Evolutionary conservation across 1,284 basidiomycete species (phyloP).

Genomic region (Ganoderma meredithae): DNA sequence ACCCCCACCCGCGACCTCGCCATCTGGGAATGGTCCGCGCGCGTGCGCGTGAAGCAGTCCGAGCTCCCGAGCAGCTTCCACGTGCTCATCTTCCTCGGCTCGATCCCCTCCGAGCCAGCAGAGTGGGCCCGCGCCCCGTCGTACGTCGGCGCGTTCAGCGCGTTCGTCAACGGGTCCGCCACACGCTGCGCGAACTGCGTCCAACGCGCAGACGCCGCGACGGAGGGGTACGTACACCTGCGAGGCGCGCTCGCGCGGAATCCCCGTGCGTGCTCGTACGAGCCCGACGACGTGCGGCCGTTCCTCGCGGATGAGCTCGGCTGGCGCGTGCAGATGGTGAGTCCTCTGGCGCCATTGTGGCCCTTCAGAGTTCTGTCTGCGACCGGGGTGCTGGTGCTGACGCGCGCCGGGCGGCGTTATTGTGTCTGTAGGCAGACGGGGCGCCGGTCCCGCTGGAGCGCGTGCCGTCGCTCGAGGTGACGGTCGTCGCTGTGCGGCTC

Average conservation of each 20-base stretch:
- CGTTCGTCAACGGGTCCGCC: slow-evolving; percentile 47
- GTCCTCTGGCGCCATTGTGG: neutral
- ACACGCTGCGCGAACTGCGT: slow-evolving; percentile 1
- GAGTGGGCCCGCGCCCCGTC: slow-evolving; percentile 43
- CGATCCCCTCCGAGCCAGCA: slow-evolving; percentile 43
- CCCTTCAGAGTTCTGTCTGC: no score
- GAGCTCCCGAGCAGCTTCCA: slow-evolving; percentile 49
- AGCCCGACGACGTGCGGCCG: slow-evolving; percentile 46
- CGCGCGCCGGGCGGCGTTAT: neutral
- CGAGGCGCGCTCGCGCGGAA: slow-evolving; percentile 43
- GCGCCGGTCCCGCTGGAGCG: slow-evolving; percentile 12
- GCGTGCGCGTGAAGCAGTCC: slow-evolving; percentile 49
- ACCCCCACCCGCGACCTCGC: neutral
- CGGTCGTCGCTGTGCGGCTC: slow-evolving; percentile 17
- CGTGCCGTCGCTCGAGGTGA: slow-evolving; percentile 31
- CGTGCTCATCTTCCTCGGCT: slow-evolving; percentile 51
- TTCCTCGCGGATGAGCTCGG: slow-evolving; percentile 47
- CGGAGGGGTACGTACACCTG: slow-evolving; percentile 61
- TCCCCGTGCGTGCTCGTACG: slow-evolving; percentile 41
- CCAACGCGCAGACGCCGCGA: slow-evolving; percentile 43
- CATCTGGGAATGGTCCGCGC: slow-evolving; percentile 48
- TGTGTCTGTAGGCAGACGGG: neutral
- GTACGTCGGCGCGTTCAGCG: slow-evolving; percentile 47
- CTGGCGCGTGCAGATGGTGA: slow-evolving; percentile 44
- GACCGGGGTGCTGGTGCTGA: neutral